Conservation (phyloP, 345 rosid species). For the Salix suchowensis region DNA sequence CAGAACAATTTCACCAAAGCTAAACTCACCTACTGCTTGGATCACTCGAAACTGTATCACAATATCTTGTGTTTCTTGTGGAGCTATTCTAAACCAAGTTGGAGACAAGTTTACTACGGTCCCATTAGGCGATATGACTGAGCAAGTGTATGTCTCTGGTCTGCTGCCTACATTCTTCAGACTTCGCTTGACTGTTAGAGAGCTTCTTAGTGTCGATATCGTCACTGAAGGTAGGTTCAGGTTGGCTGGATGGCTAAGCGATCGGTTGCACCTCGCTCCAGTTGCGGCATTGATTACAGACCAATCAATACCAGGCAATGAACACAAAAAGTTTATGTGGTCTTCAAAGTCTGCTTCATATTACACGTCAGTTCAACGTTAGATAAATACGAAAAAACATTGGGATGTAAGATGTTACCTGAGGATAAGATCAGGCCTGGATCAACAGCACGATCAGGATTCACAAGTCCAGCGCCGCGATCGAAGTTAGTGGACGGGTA, state of each 20-base stretch:
- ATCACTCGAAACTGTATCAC: slow-evolving; percentile 47
- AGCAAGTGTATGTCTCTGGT: slow-evolving; percentile 48
- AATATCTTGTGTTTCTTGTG: slow-evolving; percentile 43
- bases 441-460: slow-evolving; percentile 60
- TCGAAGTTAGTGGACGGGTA: slow-evolving; percentile 54
- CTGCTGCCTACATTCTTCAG: slow-evolving; percentile 50
- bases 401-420: slow-evolving; percentile 25
- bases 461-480: slow-evolving; percentile 67
- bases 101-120: slow-evolving; percentile 50
- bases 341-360: slow-evolving; percentile 51
- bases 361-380: background rate
- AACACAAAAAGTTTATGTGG: slow-evolving; percentile 65
- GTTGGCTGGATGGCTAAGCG: slow-evolving; percentile 50
- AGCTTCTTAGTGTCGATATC: slow-evolving; percentile 42
- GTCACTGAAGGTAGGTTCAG: slow-evolving; percentile 78
- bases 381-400: background rate
- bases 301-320: slow-evolving; percentile 45
- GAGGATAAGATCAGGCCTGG: slow-evolving; percentile 72
- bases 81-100: slow-evolving; percentile 50
- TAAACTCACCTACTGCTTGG: slow-evolving; percentile 31
- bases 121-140: slow-evolving; percentile 62
- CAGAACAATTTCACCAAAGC: slow-evolving; percentile 67
- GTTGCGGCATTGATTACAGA: slow-evolving; percentile 38
- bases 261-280: slow-evolving; percentile 43
- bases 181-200: slow-evolving; percentile 41